Evolutionary conservation across 352 stramenopile genomes (phyloP).

Genomic region (Paralagenidium karlingii): DNA sequence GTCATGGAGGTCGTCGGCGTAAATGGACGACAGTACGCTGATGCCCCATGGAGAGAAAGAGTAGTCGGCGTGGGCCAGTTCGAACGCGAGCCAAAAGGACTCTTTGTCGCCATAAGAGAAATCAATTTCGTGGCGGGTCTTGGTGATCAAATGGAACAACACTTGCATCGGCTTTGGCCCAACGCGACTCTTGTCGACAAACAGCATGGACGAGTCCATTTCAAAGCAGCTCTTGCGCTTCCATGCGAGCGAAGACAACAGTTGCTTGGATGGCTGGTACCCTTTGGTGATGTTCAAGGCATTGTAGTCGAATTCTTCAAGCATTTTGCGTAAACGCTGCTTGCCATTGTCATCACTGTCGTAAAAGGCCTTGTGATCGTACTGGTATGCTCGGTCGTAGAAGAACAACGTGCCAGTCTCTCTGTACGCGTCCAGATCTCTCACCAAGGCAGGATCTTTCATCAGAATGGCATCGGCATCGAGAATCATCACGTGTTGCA

Average conservation of each 20-base stretch:
- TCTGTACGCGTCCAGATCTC: slow-evolving; percentile 7
- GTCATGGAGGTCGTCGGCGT: slow-evolving; percentile 12
- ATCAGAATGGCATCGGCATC: slow-evolving; percentile 29
- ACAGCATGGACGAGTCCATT: slow-evolving; percentile 58
- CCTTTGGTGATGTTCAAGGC: slow-evolving; percentile 3
- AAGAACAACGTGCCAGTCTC: slow-evolving; percentile 9
- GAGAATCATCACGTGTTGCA: slow-evolving; percentile 32
- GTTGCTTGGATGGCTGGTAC: slow-evolving; percentile 7
- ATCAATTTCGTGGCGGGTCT: slow-evolving; percentile 45
- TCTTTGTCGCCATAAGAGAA: slow-evolving; percentile 51
- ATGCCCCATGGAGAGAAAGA: slow-evolving; percentile 36
- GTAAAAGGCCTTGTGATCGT: not conserved
- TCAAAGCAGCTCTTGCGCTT: slow-evolving; percentile 32
- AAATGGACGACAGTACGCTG: slow-evolving; percentile 17
- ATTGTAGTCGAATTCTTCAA: slow-evolving; percentile 5
- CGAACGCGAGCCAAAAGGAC: slow-evolving; percentile 33
- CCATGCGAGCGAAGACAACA: slow-evolving; percentile 29
- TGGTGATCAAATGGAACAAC: slow-evolving; percentile 51
- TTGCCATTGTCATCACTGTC: not conserved
- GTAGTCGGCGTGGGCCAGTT: slow-evolving; percentile 28
- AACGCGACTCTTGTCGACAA: slow-evolving; percentile 42
- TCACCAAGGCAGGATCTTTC: slow-evolving; percentile 15
- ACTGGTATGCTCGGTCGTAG: slow-evolving; percentile 5
- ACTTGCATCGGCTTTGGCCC: slow-evolving; percentile 34
- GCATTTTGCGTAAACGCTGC: not conserved